Evolutionary conservation across 2,329 filamentous ascomycete genomes (phyloP).

Genomic region (Ophiostoma pallidulum): DNA sequence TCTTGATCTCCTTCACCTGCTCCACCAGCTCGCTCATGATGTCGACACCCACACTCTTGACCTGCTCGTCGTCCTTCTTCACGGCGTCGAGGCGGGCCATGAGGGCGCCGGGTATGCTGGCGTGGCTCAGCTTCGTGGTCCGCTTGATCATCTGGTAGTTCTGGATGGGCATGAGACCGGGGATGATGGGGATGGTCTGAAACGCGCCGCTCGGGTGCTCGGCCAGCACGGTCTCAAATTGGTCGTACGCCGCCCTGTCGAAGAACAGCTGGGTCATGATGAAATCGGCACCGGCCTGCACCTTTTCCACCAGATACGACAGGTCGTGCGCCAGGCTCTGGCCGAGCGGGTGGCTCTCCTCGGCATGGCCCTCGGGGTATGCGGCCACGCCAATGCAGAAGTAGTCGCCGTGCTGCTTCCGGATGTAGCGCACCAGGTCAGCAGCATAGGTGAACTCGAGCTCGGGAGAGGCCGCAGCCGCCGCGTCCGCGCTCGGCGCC

Average conservation of each 20-base stretch:
- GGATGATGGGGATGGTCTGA: slow-evolving; percentile 79
- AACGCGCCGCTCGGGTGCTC: slow-evolving; percentile 78
- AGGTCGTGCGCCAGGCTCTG: slow-evolving; percentile 70
- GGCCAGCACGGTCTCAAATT: slow-evolving; percentile 67
- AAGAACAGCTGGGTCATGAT: slow-evolving; percentile 99
- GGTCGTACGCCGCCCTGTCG: slow-evolving; percentile 71
- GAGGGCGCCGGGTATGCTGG: slow-evolving; percentile 63
- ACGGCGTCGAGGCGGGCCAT: slow-evolving; percentile 62
- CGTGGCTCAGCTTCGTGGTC: slow-evolving; percentile 90
- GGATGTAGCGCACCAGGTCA: slow-evolving; percentile 85
- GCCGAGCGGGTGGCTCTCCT: slow-evolving; percentile 69
- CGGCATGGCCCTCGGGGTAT: slow-evolving; percentile 91
- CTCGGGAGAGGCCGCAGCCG: slow-evolving; percentile 48
- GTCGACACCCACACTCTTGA: slow-evolving; percentile 71
- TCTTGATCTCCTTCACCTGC: slow-evolving; percentile 57
- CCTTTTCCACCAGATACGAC: slow-evolving; percentile 84
- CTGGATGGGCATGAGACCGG: slow-evolving; percentile 94
- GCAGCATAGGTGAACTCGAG: slow-evolving; percentile 81
- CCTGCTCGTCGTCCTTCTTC: slow-evolving; percentile 69
- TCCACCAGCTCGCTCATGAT: slow-evolving; percentile 78
- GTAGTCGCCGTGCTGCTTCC: slow-evolving; percentile 77
- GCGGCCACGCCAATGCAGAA: slow-evolving; percentile 93
- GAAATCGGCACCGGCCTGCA: slow-evolving; percentile 85
- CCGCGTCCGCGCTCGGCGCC: slow-evolving; percentile 32
- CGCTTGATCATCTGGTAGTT: slow-evolving; percentile 92